Conservation (phyloP, 371 early-diverging fungal species). For the Lichtheimia corymbifera region DNA sequence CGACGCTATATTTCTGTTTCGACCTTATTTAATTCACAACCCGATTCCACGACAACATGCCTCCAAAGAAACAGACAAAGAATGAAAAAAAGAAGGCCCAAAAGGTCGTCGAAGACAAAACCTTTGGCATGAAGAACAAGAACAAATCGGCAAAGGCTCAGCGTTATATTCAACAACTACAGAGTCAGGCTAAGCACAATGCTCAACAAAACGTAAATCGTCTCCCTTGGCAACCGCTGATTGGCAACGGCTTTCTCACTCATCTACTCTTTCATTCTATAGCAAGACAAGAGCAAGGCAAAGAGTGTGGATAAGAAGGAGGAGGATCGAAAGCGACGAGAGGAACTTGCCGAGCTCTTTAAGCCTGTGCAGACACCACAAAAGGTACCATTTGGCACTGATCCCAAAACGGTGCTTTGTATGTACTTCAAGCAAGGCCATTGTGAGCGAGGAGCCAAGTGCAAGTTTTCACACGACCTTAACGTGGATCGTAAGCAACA, state of each 20-base stretch:
- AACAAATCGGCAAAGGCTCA: constrained; percentile 88
- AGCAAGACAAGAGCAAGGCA: constrained; percentile 8
- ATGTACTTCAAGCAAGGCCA: constrained; percentile 89
- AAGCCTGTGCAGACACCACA: constrained; percentile 86
- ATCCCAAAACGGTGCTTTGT: constrained; percentile 98
- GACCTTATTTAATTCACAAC: too few species aligned
- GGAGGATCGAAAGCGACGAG: constrained; percentile 44
- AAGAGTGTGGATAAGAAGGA: constrained; percentile 43
- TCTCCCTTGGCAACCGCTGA: too few species aligned
- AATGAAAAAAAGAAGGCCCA: constrained; percentile 67
- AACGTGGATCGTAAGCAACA: constrained; percentile 85
- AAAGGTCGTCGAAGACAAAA: constrained; percentile 94
- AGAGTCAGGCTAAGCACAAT: constrained; percentile 78
- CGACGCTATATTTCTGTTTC: too few species aligned
- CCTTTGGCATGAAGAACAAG: constrained; percentile 98
- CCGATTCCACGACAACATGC: constrained; percentile 54
- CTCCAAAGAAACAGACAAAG: constrained; percentile 76
- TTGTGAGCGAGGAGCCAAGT: constrained; percentile 93
- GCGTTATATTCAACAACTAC: constrained; percentile 89
- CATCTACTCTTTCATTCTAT: neutral
- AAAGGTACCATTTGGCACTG: constrained; percentile 98
- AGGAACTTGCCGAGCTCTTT: constrained; percentile 81
- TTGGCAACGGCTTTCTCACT: neutral
- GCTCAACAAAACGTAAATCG: constrained; percentile 8
- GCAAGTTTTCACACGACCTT: constrained; percentile 98